Evolutionary conservation across 768 basidiomycete species (phyloP), one percentile per base, ranked within the genome.

Genomic region (Mycena vulgaris): DNA sequence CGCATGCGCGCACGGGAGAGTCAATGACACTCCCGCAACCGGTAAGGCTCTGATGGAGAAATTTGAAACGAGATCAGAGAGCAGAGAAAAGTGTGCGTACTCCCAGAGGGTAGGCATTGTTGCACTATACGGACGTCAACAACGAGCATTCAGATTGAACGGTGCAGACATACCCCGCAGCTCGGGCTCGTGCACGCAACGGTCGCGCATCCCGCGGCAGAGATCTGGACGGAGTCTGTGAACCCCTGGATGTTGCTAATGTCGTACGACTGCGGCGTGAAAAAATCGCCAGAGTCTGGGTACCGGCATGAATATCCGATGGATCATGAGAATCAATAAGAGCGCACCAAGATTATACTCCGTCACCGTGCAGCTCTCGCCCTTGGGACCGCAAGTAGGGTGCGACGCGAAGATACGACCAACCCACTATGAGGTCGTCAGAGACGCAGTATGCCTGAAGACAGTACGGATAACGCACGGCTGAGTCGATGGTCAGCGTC

Each of bases 201-300:
- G 16, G 81, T 83, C 27, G 81, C 79, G 74, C 84, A 82, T 3
- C 82, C 83, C 31, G 74, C 77, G 7, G 82, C 83, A 48, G 70
- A 75, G 53, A 84, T 80, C 28, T 72, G 57, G 23, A 84, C 78
- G 11, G 81, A 81, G 66, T 83, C 81, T 3, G 83, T 83, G 74
- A 83, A 85, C 8, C 83, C 84, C 73, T 78, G 83, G 63, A 85
- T 83, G 71, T 84, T 85, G 42, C 83, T 84, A 27, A 85, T 82
- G 63, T 85, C 84, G 69, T 85, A 84, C 14, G 82, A 80, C 76
- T 84, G 71, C 25, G 72, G 71, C n/a, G 66, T 72, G 35, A 19
- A 74, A n/a, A 52, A 23, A 61, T 58, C 67, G 40, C 75, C 75
- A 3, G 73, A 63, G 30, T 77, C 76, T 71, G 49, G 10, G 25